A percentile compares a stretch with the other conserved stretches of the same genome.
Evolutionary conservation across 768 basidiomycete species (phyloP).

Genomic region (Saitozyma sp.): DNA sequence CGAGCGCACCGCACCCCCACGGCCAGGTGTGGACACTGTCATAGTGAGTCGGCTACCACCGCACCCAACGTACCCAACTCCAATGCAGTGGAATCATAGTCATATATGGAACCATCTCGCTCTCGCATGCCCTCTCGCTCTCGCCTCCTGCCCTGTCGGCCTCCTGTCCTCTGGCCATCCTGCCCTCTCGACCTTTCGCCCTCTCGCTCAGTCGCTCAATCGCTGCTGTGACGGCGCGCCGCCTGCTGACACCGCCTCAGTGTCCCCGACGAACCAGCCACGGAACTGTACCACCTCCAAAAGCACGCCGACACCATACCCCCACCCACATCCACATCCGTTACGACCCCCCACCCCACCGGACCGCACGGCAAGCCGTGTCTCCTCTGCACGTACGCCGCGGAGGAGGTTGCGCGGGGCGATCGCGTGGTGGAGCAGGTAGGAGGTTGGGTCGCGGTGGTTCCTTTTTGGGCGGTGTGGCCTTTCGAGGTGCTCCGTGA

Average conservation of each 20-base stretch:
- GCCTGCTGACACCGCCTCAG: conserved; percentile 11
- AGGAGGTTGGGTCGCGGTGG: conserved; percentile 75
- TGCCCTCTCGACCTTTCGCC: not conserved
- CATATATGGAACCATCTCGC: no score
- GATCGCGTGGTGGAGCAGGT: conserved; percentile 62
- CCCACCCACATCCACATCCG: no score
- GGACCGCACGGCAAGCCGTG: conserved; percentile 65
- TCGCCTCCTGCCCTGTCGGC: no score
- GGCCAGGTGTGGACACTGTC: conserved; percentile 73
- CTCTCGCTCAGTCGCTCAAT: not conserved
- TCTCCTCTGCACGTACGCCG: conserved; percentile 76
- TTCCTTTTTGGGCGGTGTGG: conserved; percentile 96
- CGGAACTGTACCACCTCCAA: conserved; percentile 61
- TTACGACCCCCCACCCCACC: conserved; percentile 50
- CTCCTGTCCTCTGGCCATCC: no score
- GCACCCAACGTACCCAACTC: not conserved
- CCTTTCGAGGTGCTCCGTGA: conserved; percentile 79
- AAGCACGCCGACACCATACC: conserved; percentile 55
- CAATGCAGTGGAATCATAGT: no score
- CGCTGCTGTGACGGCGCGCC: not conserved
- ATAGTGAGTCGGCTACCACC: conserved; percentile 9
- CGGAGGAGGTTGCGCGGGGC: conserved; percentile 62
- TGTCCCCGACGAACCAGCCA: conserved; percentile 55
- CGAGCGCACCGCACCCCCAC: conserved; percentile 91
- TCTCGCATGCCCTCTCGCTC: no score